Base-by-base conservation (phyloP, 768 basidiomycete species). In the Rhodotorula graminis region DNA sequence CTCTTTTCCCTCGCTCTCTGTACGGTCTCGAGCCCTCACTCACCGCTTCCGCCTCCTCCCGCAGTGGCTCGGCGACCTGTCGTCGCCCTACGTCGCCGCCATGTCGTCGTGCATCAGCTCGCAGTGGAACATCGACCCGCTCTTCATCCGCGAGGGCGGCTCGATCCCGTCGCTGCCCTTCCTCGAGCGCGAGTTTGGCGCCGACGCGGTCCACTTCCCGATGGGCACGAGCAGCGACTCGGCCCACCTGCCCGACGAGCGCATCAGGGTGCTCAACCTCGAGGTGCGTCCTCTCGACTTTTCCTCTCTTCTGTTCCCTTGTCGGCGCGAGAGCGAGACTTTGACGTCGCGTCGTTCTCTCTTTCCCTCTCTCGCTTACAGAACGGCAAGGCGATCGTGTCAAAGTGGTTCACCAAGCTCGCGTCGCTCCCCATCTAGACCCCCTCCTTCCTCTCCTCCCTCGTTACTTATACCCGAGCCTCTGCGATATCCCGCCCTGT, bases 161-260 rank as follows among this genome's bases (percentile, higher is more conserved):
- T 92, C 92, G 12, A 93, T 97, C 64, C 96, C 96, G 9, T 92
- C 92, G 3, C 87, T 98, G 0, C 95, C 94, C 0, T 94, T 88
- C 81, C 84, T 99, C 7, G 96, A 99, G 81, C 92, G 93, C 76
- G 88, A 89, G 79, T 95, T 99, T 75, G 83, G 85, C 2, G 96
- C 93, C 67, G 73, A 66, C 47, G 92, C 92, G 29, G 84, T 98
- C 19, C 96, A 99, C 81, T 84, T 99, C 4, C 96, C 96, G 0
- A 87, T 99, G 82, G 96, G 95, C 0, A 92, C 95, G 79, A 91
- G 90, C 80, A 87, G 89, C 53, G 92, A 69, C 44, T 63, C 52
- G 37, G 64, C 71, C 0, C 96, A 75, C 44, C 25, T 99, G 33
- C 88, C 93, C 6, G 91, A 99, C 79, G 96, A 99, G 80, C 85